These are phyloP conservation scores for Didymella keratinophila DNA, from an alignment of 2,329 filamentous ascomycete genomes.

Conservation along the genomic window DNA sequence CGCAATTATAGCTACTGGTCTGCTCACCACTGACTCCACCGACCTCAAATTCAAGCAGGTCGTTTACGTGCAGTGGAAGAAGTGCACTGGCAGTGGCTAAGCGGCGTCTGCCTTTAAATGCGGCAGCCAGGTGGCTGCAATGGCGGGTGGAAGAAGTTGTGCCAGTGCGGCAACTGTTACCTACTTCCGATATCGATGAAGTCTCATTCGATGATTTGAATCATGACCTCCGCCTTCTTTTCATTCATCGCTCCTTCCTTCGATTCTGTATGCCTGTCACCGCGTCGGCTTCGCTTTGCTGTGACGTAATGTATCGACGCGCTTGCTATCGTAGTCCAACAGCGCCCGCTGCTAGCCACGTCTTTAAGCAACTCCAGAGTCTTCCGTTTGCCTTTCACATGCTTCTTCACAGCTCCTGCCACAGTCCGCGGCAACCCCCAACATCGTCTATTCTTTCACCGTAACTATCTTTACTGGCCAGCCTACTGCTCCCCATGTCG, in stretches of 20 bases:
- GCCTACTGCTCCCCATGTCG: background rate
- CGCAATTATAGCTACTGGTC: constrained; percentile 39
- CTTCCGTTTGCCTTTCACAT: background rate
- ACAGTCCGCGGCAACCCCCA: background rate
- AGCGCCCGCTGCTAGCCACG: background rate
- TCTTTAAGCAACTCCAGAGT: background rate
- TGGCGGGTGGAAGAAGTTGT: too few relatives aligned
- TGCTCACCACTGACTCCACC: constrained; percentile 59
- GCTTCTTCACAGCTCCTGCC: background rate
- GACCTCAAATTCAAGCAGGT: constrained; percentile 58
- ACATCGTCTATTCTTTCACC: background rate
- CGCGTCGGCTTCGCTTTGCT: background rate
- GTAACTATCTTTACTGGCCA: background rate
- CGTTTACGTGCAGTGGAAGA: constrained; percentile 57
- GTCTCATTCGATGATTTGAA: background rate
- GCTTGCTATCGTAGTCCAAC: background rate
- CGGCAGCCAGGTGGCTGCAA: background rate
- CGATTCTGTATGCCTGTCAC: background rate
- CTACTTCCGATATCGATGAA: background rate
- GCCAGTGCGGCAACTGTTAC: background rate
- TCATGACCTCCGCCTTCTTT: background rate
- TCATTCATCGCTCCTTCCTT: too few relatives aligned
- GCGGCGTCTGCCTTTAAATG: background rate
- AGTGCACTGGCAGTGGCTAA: constrained; percentile 37
- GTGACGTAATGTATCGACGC: background rate